These are phyloP conservation scores for Pseudozyma sp. DNA, from an alignment of 1,284 basidiomycete genomes.

Conservation along the genomic window DNA sequence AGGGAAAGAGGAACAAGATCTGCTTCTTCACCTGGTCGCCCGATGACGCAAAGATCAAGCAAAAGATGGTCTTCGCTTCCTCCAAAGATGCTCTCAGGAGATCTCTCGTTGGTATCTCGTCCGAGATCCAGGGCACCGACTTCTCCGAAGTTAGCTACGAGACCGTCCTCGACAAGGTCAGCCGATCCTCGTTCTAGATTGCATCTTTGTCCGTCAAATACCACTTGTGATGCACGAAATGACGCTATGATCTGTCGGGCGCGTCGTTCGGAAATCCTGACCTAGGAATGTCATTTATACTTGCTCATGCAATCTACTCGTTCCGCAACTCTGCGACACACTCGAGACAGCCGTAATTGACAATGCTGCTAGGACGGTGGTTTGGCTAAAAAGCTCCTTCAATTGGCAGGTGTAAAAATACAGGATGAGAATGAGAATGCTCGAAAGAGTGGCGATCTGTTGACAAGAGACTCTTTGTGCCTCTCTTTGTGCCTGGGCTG, in stretches of 20 bases:
- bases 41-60: constrained; percentile 85
- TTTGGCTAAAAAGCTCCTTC: too few relatives aligned
- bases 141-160: constrained; percentile 81
- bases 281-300: not conserved
- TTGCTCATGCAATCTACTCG: constrained; percentile 1
- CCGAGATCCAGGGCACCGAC: constrained; percentile 91
- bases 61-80: constrained; percentile 94
- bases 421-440: not conserved
- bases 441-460: too few relatives aligned
- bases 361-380: too few relatives aligned
- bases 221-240: not conserved
- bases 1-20: constrained; percentile 89
- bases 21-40: constrained; percentile 88
- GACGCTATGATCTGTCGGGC: not conserved
- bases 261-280: not conserved
- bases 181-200: constrained; percentile 46
- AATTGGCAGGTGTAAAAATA: constrained; percentile 5
- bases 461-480: not conserved
- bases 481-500: not conserved
- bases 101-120: constrained; percentile 77
- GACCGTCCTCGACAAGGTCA: constrained; percentile 66
- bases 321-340: not conserved
- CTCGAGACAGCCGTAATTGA: too few relatives aligned
- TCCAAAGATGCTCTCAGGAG: constrained; percentile 88
- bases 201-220: not conserved